These are phyloP conservation scores for Fomitiporia mediterranea DNA, from an alignment of 1,284 basidiomycete species.

Conservation along the genomic window DNA sequence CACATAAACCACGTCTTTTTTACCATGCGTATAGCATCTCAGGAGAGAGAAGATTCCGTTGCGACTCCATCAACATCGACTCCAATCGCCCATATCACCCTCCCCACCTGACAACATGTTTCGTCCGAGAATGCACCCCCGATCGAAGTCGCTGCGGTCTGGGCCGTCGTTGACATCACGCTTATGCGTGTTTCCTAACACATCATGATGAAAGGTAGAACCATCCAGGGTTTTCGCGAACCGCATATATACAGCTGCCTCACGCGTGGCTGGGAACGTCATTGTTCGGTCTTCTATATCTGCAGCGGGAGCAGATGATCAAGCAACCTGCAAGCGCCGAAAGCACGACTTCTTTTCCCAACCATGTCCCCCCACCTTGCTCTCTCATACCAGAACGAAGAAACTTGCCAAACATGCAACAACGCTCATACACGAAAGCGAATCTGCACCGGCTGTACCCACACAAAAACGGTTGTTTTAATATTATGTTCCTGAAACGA, in stretches of 20 bases:
- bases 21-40: neutral
- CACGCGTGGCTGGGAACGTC: neutral
- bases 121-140: neutral
- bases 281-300: neutral
- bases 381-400: neutral
- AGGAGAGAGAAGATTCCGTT: neutral
- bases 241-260: neutral
- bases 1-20: neutral
- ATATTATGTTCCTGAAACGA: neutral
- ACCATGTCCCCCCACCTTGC: neutral
- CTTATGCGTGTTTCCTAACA: neutral
- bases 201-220: conserved; percentile 1
- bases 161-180: neutral
- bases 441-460: neutral
- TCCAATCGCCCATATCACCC: neutral
- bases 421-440: neutral
- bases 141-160: neutral
- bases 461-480: neutral
- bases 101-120: neutral
- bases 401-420: neutral
- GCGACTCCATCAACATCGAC: neutral
- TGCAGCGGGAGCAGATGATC: neutral
- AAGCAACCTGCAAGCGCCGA: neutral
- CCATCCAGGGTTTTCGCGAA: neutral
- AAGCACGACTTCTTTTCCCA: neutral